Conservation (phyloP, 1,284 basidiomycete genomes). For the Naganishia liquefaciens region DNA sequence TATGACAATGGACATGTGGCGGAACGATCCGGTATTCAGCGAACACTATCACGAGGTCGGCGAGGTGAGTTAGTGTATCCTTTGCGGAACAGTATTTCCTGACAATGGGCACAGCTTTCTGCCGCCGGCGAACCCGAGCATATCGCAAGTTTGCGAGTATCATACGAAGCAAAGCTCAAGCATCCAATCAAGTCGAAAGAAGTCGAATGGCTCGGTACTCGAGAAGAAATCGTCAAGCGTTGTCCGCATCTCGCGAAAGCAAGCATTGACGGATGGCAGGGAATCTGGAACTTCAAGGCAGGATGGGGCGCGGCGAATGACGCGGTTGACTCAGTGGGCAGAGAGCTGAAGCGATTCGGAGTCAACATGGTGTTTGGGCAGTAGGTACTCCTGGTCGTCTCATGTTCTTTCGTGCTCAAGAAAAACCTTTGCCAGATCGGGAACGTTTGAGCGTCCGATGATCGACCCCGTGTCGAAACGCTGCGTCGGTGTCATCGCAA, state of each 20-base stretch:
- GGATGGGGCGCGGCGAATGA: slow-evolving; percentile 51
- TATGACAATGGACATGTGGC: slow-evolving; percentile 46
- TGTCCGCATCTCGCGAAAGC: slow-evolving; percentile 29
- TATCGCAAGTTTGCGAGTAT: slow-evolving; percentile 33
- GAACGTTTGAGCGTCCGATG: slow-evolving; percentile 43
- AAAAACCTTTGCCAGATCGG: slow-evolving; percentile 28
- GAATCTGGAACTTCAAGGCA: slow-evolving; percentile 39
- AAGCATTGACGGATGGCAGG: slow-evolving; percentile 42
- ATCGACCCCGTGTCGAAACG: slow-evolving; percentile 36
- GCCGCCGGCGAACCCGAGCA: slow-evolving; percentile 29
- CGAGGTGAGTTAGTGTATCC: slow-evolving; percentile 35
- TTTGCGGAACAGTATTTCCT: not conserved
- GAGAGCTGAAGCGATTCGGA: slow-evolving; percentile 41
- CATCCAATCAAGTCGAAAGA: slow-evolving; percentile 21
- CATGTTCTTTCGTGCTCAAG: not conserved
- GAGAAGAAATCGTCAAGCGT: slow-evolving; percentile 32
- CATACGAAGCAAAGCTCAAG: slow-evolving; percentile 35
- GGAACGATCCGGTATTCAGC: slow-evolving; percentile 44
- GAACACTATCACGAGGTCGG: slow-evolving; percentile 47
- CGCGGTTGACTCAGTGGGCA: slow-evolving; percentile 47
- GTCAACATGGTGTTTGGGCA: slow-evolving; percentile 45
- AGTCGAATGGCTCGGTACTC: slow-evolving; percentile 32
- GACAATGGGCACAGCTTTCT: not conserved
- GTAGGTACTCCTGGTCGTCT: slow-evolving; percentile 9
- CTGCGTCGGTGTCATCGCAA: slow-evolving; percentile 42